Percentiles rank a stretch among this genome's conserved stretches.
phyloP scores from a whole-genome alignment of 2,329 filamentous ascomycete genomes.

The Trichoderma simmonsii region DNA sequence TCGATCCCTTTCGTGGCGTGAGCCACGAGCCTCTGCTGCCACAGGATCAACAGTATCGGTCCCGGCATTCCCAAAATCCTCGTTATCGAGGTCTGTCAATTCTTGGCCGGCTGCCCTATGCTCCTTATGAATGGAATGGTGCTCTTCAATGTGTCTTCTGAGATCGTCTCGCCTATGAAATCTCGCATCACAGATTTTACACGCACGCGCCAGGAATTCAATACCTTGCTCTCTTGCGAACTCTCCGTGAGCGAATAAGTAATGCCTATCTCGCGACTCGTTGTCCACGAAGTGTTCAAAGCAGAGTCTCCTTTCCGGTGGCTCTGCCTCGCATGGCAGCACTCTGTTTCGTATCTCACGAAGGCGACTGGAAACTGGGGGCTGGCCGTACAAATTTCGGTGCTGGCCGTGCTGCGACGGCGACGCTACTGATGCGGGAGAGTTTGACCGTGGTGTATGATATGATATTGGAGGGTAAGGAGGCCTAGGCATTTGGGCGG shows the following conservation, averaged over 20 bases:
- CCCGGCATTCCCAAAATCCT: conserved; percentile 71
- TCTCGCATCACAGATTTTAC: too few relatives aligned
- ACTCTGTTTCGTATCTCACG: too few relatives aligned
- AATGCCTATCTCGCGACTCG: too few relatives aligned
- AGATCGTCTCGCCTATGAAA: too few relatives aligned
- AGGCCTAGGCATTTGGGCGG: conserved; percentile 66
- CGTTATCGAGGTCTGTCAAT: conserved; percentile 63
- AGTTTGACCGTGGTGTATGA: conserved; percentile 92
- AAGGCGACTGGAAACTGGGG: conserved; percentile 32
- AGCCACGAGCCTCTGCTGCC: conserved; percentile 16
- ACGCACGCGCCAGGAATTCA: fast-evolving
- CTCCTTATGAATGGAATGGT: not conserved
- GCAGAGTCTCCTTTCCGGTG: too few relatives aligned
- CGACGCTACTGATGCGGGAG: conserved; percentile 88
- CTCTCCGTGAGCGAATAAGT: fast-evolving
- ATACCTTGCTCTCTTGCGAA: too few relatives aligned
- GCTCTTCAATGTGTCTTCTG: too few relatives aligned
- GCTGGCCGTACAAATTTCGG: conserved; percentile 79
- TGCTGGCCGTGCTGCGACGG: conserved; percentile 87
- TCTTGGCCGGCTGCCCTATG: conserved; percentile 58
- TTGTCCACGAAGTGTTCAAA: too few relatives aligned
- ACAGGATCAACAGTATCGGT: conserved; percentile 49
- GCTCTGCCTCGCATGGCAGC: too few relatives aligned
- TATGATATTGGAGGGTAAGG: conserved; percentile 86
- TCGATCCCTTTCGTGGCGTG: too few relatives aligned